Conservation (phyloP, 768 basidiomycete genomes). For the Termitomyces heimii region DNA sequence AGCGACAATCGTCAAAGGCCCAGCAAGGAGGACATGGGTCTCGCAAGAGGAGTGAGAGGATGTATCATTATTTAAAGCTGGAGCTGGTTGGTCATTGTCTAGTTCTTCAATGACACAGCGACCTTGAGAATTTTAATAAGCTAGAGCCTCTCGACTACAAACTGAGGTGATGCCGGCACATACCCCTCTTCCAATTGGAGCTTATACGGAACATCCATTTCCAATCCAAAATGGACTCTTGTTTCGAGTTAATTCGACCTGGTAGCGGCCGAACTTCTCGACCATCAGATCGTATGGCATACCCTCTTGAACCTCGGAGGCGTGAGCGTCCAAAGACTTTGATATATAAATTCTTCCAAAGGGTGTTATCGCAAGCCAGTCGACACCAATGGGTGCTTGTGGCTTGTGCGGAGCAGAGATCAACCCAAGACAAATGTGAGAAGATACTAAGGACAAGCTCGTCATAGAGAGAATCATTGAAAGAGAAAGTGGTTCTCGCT, state of each 20-base stretch:
- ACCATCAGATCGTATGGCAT: conserved; percentile 48
- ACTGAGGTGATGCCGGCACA: conserved; percentile 11
- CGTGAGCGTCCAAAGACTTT: conserved; percentile 60
- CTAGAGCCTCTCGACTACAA: not conserved
- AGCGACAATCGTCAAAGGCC: conserved; percentile 53
- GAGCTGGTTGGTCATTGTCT: conserved; percentile 5
- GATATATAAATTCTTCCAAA: conserved; percentile 68
- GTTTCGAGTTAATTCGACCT: conserved; percentile 34
- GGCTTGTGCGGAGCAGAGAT: conserved; percentile 61
- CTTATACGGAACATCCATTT: conserved; percentile 86
- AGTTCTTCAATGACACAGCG: conserved; percentile 50
- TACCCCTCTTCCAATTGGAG: conserved; percentile 78
- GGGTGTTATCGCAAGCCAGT: conserved; percentile 61
- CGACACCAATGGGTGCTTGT: conserved; percentile 64
- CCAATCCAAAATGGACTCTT: conserved; percentile 53
- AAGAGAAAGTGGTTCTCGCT: conserved; percentile 23
- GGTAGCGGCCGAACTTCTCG: conserved; percentile 57
- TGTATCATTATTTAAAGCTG: not conserved
- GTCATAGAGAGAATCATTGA: conserved; percentile 62
- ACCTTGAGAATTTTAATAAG: conserved; percentile 33
- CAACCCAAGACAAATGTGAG: conserved; percentile 58
- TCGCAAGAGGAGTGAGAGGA: conserved; percentile 8
- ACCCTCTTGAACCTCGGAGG: conserved; percentile 63
- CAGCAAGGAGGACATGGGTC: conserved; percentile 52
- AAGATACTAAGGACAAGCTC: conserved; percentile 73